Percentiles rank a stretch among this genome's conserved stretches.
Conservation (phyloP, 257 asterid species). For the Scutellaria barbata region DNA sequence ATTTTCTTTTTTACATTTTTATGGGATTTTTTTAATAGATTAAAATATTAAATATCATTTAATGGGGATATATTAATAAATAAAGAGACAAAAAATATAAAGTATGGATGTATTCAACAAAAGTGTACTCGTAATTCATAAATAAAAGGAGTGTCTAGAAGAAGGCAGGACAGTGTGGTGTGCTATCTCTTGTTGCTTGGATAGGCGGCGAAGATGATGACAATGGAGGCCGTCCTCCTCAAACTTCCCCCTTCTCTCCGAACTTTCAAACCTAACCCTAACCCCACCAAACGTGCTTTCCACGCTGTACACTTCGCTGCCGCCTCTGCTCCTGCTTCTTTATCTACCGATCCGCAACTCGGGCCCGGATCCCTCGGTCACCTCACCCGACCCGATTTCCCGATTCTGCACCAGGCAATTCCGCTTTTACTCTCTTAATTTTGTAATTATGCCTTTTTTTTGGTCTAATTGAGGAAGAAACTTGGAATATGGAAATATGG, state of each 20-base stretch:
- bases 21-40: no score
- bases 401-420: slow-evolving; percentile 85
- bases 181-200: background rate
- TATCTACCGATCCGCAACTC: slow-evolving; percentile 47
- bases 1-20: no score
- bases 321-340: slow-evolving; percentile 47
- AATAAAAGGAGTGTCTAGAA: no score
- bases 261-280: slow-evolving; percentile 39
- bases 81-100: no score
- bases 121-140: no score
- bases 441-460: background rate
- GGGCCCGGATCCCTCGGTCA: slow-evolving; percentile 79
- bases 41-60: no score
- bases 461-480: background rate
- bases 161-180: no score
- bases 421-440: slow-evolving; percentile 5
- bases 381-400: slow-evolving; percentile 77
- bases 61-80: no score
- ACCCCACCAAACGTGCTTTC: slow-evolving; percentile 39
- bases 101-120: no score
- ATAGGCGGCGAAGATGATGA: slow-evolving; percentile 43
- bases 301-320: slow-evolving; percentile 52
- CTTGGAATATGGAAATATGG: background rate
- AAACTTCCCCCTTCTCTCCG: slow-evolving; percentile 63
- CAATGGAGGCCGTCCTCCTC: slow-evolving; percentile 63